These are phyloP conservation scores for Brassica rapa DNA, from an alignment of 345 rosid genomes.

Conservation along the genomic window DNA sequence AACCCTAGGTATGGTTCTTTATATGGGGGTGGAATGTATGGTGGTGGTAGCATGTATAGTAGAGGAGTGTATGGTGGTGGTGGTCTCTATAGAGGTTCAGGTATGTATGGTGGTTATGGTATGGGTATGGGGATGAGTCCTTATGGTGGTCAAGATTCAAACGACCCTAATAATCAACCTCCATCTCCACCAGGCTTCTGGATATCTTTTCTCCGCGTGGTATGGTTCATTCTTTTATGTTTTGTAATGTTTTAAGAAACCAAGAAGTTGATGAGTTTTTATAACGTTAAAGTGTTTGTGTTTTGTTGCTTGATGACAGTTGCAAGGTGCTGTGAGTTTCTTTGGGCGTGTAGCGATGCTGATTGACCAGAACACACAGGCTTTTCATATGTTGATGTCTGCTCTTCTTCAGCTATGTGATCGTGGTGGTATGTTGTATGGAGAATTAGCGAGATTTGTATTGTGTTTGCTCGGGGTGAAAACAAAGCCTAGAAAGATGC, in stretches of 20 bases:
- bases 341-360: conserved; percentile 80
- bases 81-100: background rate
- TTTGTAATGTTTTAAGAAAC: background rate
- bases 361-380: conserved; percentile 86
- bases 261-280: background rate
- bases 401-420: conserved; percentile 97
- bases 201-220: conserved; percentile 94
- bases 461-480: conserved; percentile 78
- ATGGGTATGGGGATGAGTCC: conserved; percentile 76
- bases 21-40: background rate
- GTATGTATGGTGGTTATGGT: background rate
- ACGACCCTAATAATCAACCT: conserved; percentile 79
- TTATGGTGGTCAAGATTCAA: conserved; percentile 87
- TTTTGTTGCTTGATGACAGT: conserved; percentile 47
- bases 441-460: conserved; percentile 94
- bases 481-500: conserved; percentile 62
- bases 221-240: conserved; percentile 36
- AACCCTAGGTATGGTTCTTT: background rate
- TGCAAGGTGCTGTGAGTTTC: conserved; percentile 82
- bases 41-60: background rate
- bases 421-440: conserved; percentile 83
- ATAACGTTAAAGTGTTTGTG: background rate
- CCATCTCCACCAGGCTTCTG: conserved; percentile 98
- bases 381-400: conserved; percentile 88
- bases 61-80: background rate